phyloP scores from a whole-genome alignment of 768 basidiomycete species.

The Xerocomus spinulosus region DNA sequence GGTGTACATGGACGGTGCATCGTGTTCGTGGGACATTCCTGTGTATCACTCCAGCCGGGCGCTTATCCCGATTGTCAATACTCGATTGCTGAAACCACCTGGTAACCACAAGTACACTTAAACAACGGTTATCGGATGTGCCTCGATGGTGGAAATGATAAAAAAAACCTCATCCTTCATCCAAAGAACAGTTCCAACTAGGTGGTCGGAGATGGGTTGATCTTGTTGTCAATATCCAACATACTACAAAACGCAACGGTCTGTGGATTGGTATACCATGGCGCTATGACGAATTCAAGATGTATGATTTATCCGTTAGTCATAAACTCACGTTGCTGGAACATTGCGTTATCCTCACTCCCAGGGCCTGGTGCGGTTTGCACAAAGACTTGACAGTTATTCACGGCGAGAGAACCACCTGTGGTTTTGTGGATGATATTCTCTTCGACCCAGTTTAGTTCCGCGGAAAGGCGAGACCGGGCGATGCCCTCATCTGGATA shows the following conservation, averaged over 20 bases:
- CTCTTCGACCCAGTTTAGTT: constrained; percentile 61
- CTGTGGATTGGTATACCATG: constrained; percentile 82
- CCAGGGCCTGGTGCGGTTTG: constrained; percentile 58
- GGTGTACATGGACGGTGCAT: too few species aligned
- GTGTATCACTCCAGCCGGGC: too few species aligned
- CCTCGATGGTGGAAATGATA: not conserved
- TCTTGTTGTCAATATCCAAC: constrained; percentile 73
- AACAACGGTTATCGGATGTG: too few species aligned
- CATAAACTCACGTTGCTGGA: constrained; percentile 35
- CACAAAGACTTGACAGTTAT: constrained; percentile 61
- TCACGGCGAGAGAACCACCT: constrained; percentile 32
- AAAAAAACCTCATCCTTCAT: not conserved
- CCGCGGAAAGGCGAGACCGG: constrained; percentile 50
- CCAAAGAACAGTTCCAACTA: not conserved
- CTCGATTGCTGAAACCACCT: too few species aligned
- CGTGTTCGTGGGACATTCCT: not conserved
- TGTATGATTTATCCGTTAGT: not conserved
- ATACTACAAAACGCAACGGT: constrained; percentile 81
- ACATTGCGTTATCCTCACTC: constrained; percentile 36
- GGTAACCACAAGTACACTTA: not conserved
- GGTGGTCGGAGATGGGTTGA: constrained; percentile 34
- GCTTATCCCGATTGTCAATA: too few species aligned
- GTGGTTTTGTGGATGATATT: constrained; percentile 39
- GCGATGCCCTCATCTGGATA: constrained; percentile 58
- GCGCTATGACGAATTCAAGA: constrained; percentile 41